These are phyloP conservation scores for Symbiodinium pilosum DNA, from an alignment of 73 alveolate genomes.

Conservation along the genomic window DNA sequence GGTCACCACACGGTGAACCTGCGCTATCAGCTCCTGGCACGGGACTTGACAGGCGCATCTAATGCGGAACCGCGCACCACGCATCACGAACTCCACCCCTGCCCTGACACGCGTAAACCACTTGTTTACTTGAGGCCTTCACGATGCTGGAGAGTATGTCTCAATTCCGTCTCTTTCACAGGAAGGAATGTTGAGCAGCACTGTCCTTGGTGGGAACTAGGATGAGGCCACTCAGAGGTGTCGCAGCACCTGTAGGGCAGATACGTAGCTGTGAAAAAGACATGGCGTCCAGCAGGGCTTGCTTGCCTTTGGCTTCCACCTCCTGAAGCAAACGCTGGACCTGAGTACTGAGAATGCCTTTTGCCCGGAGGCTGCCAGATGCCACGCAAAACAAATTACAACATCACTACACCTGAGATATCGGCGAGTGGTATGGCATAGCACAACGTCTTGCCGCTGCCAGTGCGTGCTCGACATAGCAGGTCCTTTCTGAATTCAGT, in stretches of 20 bases:
- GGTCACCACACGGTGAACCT: conserved; percentile 62
- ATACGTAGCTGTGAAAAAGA: background rate
- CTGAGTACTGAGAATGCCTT: too few relatives aligned
- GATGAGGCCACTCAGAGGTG: conserved; percentile 58
- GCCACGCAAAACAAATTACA: too few relatives aligned
- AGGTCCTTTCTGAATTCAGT: conserved; percentile 95
- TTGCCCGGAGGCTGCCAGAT: too few relatives aligned
- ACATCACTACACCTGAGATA: too few relatives aligned
- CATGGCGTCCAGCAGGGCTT: background rate
- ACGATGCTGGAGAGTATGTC: too few relatives aligned
- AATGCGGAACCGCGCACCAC: too few relatives aligned
- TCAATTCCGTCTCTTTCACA: too few relatives aligned
- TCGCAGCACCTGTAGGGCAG: background rate
- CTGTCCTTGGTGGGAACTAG: conserved; percentile 86
- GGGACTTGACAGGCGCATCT: too few relatives aligned
- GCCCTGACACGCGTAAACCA: too few relatives aligned
- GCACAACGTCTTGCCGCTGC: conserved; percentile 99
- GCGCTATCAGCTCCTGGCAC: conserved; percentile 65
- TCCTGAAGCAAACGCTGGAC: conserved; percentile 67
- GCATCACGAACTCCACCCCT: too few relatives aligned
- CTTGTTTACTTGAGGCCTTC: too few relatives aligned
- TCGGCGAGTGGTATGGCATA: conserved; percentile 95
- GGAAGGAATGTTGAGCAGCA: too few relatives aligned
- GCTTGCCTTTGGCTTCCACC: conserved; percentile 52
- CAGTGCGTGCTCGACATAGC: conserved; percentile 98